These are phyloP conservation scores for Ceratocystis eucalypticola DNA, from an alignment of 2,329 filamentous ascomycete genomes.

Conservation along the genomic window DNA sequence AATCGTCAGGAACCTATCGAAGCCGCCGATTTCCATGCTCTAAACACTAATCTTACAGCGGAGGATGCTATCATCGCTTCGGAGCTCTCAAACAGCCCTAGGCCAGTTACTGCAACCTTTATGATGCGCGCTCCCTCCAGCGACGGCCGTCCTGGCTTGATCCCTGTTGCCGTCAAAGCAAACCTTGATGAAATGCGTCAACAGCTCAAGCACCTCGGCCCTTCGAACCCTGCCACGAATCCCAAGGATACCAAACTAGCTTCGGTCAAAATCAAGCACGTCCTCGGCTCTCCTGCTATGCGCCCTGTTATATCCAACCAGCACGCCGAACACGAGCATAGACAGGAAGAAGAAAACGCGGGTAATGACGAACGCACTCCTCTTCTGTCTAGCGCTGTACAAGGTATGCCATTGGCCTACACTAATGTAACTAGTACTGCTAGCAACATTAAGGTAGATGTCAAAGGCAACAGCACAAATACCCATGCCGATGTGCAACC, in stretches of 20 bases:
- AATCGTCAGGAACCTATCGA: constrained; percentile 27
- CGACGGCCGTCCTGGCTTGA: constrained; percentile 37
- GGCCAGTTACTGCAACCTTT: constrained; percentile 41
- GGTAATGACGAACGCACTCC: constrained; percentile 25
- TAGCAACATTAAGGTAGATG: constrained; percentile 16
- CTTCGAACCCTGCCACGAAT: constrained; percentile 52
- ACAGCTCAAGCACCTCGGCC: constrained; percentile 51
- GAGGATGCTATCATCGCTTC: not conserved
- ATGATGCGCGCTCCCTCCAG: constrained; percentile 44
- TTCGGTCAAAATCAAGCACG: constrained; percentile 53
- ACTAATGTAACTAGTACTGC: constrained; percentile 22
- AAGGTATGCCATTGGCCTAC: not conserved
- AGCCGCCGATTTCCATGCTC: constrained; percentile 23
- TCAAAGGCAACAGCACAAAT: constrained; percentile 13
- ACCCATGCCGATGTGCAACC: constrained; percentile 4
- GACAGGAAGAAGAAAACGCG: constrained; percentile 17
- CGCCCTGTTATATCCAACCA: not conserved
- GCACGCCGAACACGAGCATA: constrained; percentile 3
- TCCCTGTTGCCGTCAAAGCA: constrained; percentile 42
- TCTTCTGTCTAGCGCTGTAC: constrained; percentile 20
- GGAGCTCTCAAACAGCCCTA: constrained; percentile 13
- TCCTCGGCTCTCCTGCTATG: constrained; percentile 23
- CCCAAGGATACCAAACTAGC: constrained; percentile 48
- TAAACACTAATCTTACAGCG: not conserved
- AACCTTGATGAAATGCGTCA: constrained; percentile 50